These are phyloP conservation scores for Aspergillaceae sp. DNA, from an alignment of 2,329 filamentous ascomycete species.

Conservation along the genomic window DNA sequence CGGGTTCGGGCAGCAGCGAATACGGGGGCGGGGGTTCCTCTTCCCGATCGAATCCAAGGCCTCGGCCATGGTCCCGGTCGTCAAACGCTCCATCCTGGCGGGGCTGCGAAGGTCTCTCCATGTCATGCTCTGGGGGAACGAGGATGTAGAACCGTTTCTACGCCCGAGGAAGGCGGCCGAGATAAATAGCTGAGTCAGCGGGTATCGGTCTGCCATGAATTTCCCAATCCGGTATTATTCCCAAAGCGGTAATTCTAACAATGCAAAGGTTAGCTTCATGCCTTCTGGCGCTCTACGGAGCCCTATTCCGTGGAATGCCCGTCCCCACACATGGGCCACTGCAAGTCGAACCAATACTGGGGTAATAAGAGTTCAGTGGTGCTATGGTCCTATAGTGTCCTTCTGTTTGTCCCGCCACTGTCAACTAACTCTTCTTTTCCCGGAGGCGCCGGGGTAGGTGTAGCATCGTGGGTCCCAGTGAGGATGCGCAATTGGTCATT, in stretches of 20 bases:
- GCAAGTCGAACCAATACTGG: background rate
- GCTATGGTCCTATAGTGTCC: background rate
- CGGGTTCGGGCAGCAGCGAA: background rate
- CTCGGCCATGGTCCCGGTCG: background rate
- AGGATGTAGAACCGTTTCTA: no score
- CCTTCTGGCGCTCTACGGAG: no score
- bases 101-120: background rate
- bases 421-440: background rate
- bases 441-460: constrained; percentile 3
- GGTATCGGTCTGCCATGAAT: no score
- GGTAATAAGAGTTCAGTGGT: background rate
- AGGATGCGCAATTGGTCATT: constrained; percentile 2
- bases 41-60: background rate
- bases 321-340: no score
- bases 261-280: no score
- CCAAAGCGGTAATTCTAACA: no score
- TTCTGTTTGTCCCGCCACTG: background rate
- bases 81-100: background rate
- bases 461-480: constrained; percentile 1
- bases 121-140: background rate
- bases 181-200: no score
- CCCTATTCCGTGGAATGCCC: no score
- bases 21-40: background rate
- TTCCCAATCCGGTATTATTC: no score
- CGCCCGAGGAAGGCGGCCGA: no score